phyloP scores from a whole-genome alignment of 805 yeast genomes.

The Saccharomycopsis babjevae region DNA sequence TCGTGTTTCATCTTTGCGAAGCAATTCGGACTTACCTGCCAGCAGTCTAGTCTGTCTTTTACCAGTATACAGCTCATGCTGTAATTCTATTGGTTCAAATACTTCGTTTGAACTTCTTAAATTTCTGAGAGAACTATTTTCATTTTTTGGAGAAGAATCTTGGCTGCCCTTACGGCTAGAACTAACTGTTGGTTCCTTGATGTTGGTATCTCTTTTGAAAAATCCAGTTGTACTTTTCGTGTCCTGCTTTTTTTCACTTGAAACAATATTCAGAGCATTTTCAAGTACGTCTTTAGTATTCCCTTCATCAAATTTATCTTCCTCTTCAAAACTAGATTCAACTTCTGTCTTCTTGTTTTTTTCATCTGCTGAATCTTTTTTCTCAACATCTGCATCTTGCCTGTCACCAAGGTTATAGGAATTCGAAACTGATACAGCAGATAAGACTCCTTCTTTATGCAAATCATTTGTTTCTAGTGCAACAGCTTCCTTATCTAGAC shows the following conservation, averaged over 20 bases:
- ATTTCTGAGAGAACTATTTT: neutral
- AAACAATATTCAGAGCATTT: neutral
- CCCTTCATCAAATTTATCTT: constrained; percentile 9
- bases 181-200: neutral
- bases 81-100: neutral
- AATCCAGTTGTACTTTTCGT: neutral
- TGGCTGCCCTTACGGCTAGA: neutral
- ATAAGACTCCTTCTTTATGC: no score
- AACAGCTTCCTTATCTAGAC: neutral
- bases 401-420: no score
- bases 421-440: no score
- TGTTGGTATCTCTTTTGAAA: neutral
- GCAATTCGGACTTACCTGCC: neutral
- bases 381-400: constrained; percentile 17
- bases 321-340: constrained; percentile 3
- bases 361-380: constrained; percentile 17
- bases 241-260: neutral
- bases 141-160: neutral
- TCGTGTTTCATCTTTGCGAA: neutral
- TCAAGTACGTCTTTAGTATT: neutral
- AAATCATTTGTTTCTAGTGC: neutral
- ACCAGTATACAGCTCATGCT: neutral
- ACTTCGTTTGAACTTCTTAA: neutral
- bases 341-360: constrained; percentile 21
- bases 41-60: neutral